Percentiles rank a stretch among this genome's conserved stretches.
Evolutionary conservation across 768 basidiomycete species (phyloP).

Genomic region (Collybia sp.): DNA sequence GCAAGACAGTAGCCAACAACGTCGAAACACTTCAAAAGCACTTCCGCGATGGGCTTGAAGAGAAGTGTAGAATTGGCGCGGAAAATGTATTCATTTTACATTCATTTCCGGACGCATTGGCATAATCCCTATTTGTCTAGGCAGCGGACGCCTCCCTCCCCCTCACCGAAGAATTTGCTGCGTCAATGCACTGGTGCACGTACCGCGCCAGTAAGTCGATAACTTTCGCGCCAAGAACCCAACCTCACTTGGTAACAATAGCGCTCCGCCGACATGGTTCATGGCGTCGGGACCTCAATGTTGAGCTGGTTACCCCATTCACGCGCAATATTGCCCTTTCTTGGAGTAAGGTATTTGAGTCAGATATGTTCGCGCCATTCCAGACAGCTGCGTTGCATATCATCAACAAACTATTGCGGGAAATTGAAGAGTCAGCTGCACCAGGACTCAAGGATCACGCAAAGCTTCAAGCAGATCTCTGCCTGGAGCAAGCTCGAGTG

Average conservation of each 20-base stretch:
- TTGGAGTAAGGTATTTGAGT: slow-evolving; percentile 59
- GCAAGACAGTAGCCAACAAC: slow-evolving; percentile 34
- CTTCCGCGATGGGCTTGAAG: slow-evolving; percentile 53
- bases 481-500: slow-evolving; percentile 45
- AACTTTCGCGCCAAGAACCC: not conserved
- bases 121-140: slow-evolving; percentile 13
- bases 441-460: slow-evolving; percentile 48
- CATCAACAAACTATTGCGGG: slow-evolving; percentile 41
- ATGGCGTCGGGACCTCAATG: slow-evolving; percentile 57
- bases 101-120: not conserved
- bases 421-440: slow-evolving; percentile 48
- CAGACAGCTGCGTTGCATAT: slow-evolving; percentile 28
- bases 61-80: slow-evolving; percentile 51
- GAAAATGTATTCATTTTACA: slow-evolving; percentile 29
- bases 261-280: slow-evolving; percentile 51
- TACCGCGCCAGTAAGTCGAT: slow-evolving; percentile 50
- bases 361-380: slow-evolving; percentile 48
- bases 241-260: slow-evolving; percentile 6
- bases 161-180: slow-evolving; percentile 45
- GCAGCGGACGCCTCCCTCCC: slow-evolving; percentile 39
- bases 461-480: slow-evolving; percentile 44
- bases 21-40: slow-evolving; percentile 41
- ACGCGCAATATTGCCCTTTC: slow-evolving; percentile 52
- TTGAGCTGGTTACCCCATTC: slow-evolving; percentile 52
- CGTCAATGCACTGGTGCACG: slow-evolving; percentile 55